A percentile compares a stretch with the other conserved stretches of the same genome.
Evolutionary conservation across 768 basidiomycete species (phyloP).

Genomic region (Chlorophyllum brunneum): DNA sequence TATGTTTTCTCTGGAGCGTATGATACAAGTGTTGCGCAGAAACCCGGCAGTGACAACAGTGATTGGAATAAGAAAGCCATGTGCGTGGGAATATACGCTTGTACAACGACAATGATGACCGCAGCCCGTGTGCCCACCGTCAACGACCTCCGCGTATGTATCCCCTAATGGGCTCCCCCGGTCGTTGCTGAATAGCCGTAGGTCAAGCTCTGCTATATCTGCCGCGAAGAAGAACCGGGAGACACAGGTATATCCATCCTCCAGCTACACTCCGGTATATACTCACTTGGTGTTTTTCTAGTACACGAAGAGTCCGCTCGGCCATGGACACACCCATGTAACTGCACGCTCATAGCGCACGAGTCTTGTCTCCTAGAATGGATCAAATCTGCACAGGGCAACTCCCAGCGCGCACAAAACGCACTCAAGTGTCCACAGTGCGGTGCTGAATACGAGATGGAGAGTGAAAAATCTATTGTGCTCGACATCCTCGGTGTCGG

Average conservation of each 20-base stretch:
- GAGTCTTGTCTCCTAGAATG: conserved; percentile 76
- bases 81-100: not conserved
- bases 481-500: conserved; percentile 47
- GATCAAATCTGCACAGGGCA: conserved; percentile 70
- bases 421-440: conserved; percentile 84
- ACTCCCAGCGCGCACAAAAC: conserved; percentile 48
- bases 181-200: conserved; percentile 14
- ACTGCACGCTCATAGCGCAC: conserved; percentile 77
- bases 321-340: conserved; percentile 77
- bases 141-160: conserved; percentile 28
- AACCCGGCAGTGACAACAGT: no score
- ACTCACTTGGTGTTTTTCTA: conserved; percentile 16
- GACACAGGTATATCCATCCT: conserved; percentile 33
- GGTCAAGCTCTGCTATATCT: conserved; percentile 81
- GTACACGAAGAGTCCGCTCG: conserved; percentile 45
- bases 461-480: conserved; percentile 55
- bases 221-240: conserved; percentile 64
- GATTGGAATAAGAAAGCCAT: not conserved
- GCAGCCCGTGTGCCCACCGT: not conserved
- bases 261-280: not conserved
- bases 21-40: no score
- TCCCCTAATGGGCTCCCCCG: not conserved
- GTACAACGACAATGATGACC: not conserved
- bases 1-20: no score
- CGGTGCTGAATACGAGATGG: conserved; percentile 58